Conservation (phyloP, 345 rosid species). For the Eutrema yunnanense region DNA sequence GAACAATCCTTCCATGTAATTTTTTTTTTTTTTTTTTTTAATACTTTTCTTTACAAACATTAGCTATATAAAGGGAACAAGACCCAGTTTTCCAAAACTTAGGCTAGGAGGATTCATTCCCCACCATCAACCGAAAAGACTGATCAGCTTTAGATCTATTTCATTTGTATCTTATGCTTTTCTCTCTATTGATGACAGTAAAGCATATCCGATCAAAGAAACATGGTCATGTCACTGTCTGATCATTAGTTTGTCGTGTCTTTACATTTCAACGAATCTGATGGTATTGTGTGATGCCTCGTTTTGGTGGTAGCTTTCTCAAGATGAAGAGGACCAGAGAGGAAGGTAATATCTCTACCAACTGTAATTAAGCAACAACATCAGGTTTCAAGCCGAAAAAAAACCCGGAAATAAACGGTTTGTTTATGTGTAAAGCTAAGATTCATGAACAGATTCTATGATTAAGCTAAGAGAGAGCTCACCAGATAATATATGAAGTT, state of each 20-base stretch:
- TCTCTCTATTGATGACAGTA: background rate
- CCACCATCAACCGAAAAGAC: constrained; percentile 11
- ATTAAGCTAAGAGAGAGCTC: constrained; percentile 27
- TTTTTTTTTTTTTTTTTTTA: no score
- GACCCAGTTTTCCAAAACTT: background rate
- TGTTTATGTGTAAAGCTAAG: background rate
- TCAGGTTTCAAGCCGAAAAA: background rate
- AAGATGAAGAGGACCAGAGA: constrained; percentile 77
- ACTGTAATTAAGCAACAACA: constrained; percentile 34
- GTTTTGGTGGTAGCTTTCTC: constrained; percentile 92
- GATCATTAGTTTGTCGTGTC: background rate
- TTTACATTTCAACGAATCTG: constrained; percentile 53
- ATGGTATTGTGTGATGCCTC: constrained; percentile 77
- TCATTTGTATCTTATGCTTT: background rate
- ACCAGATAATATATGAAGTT: constrained; percentile 84
- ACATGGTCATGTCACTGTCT: constrained; percentile 2
- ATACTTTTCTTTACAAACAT: constrained; percentile 15
- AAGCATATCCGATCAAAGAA: background rate
- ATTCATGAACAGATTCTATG: background rate
- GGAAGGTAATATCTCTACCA: constrained; percentile 89
- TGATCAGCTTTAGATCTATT: constrained; percentile 4
- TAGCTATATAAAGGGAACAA: constrained; percentile 14
- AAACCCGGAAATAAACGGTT: background rate
- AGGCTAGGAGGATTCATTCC: background rate
- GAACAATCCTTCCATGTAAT: no score